Percentiles rank a stretch among this genome's conserved stretches.
Conservation (phyloP, 805 yeast species). For the Nakazawaea peltata region DNA sequence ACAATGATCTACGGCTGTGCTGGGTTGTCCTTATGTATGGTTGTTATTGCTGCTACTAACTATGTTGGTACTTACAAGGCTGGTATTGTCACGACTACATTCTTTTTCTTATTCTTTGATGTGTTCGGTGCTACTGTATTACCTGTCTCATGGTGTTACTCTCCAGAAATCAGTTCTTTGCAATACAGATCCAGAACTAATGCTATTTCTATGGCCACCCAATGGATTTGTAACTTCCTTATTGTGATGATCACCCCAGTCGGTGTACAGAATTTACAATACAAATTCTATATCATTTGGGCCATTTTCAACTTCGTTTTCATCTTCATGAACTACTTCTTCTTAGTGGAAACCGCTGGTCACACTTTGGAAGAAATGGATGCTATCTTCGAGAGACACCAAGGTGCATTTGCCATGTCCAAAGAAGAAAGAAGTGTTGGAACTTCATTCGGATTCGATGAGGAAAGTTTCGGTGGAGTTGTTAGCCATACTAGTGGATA, state of each 20-base stretch:
- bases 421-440: constrained; percentile 7
- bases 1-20: constrained; percentile 15
- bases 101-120: constrained; percentile 43
- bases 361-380: constrained; percentile 41
- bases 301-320: constrained; percentile 34
- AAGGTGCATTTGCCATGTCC: constrained; percentile 4
- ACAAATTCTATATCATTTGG: constrained; percentile 9
- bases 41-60: constrained; percentile 24
- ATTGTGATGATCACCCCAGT: constrained; percentile 66
- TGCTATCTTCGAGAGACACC: constrained; percentile 14
- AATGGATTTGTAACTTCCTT: constrained; percentile 59
- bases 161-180: constrained; percentile 57
- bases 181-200: constrained; percentile 54
- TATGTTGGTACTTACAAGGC: constrained; percentile 16
- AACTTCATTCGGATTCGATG: constrained; percentile 4
- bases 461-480: constrained; percentile 2
- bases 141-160: constrained; percentile 56
- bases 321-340: constrained; percentile 33
- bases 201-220: constrained; percentile 55
- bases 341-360: constrained; percentile 41
- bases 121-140: constrained; percentile 50
- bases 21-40: constrained; percentile 30
- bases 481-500: background rate
- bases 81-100: constrained; percentile 20
- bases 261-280: constrained; percentile 22